Conservation (phyloP, 2,329 filamentous ascomycete species). For the Reticulascus tulasneorum region DNA sequence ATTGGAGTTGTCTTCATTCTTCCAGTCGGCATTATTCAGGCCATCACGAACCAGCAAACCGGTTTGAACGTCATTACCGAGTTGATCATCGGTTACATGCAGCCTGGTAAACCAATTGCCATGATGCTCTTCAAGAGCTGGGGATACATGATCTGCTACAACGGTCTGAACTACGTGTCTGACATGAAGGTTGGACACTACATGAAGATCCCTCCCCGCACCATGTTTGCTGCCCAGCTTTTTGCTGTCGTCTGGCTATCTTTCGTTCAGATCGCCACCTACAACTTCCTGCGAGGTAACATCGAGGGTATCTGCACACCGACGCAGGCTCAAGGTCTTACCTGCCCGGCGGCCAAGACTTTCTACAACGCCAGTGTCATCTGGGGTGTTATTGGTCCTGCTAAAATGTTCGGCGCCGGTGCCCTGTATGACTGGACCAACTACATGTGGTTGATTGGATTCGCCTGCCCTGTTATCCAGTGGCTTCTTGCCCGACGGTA, state of each 20-base stretch:
- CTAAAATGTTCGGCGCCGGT: constrained; percentile 28
- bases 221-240: constrained; percentile 42
- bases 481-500: constrained; percentile 44
- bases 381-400: constrained; percentile 55
- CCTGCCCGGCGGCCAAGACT: constrained; percentile 52
- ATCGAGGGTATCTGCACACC: constrained; percentile 50
- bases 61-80: constrained; percentile 46
- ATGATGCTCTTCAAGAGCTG: constrained; percentile 48
- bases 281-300: constrained; percentile 38
- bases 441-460: constrained; percentile 52
- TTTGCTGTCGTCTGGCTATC: constrained; percentile 37
- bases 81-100: constrained; percentile 45
- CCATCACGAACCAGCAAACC: constrained; percentile 45
- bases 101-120: constrained; percentile 42
- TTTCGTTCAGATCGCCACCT: constrained; percentile 31
- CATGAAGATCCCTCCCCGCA: constrained; percentile 49
- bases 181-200: constrained; percentile 51
- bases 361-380: constrained; percentile 59
- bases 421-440: constrained; percentile 46
- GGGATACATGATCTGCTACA: constrained; percentile 42
- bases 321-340: constrained; percentile 46
- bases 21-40: constrained; percentile 41
- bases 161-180: constrained; percentile 42
- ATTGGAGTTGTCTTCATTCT: constrained; percentile 37
- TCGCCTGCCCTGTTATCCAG: constrained; percentile 42